Percentiles rank a stretch among this genome's conserved stretches.
phyloP scores from a whole-genome alignment of 192 early-diverging fungal species.

The Coemansia aciculifera region DNA sequence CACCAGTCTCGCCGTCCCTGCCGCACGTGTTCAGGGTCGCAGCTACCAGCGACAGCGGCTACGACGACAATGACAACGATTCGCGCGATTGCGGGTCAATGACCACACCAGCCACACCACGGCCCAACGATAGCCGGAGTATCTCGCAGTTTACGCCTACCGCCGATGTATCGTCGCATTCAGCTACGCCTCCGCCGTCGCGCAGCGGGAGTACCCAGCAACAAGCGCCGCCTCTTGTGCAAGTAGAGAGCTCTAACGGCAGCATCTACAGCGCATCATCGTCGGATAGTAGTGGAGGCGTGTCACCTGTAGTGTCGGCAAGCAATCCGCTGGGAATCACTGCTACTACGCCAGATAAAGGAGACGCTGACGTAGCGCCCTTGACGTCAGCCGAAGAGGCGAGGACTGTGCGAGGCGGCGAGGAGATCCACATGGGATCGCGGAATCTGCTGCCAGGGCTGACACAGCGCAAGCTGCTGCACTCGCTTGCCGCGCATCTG shows the following conservation, averaged over 20 bases:
- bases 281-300: neutral
- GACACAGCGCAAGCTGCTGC: neutral
- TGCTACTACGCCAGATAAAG: neutral
- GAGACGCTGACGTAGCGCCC: neutral
- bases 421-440: constrained; percentile 6
- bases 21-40: constrained; percentile 8
- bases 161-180: neutral
- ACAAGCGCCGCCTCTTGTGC: neutral
- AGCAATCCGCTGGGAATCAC: neutral
- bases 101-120: neutral
- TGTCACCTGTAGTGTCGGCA: neutral
- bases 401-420: neutral
- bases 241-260: neutral
- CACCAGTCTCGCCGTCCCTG: constrained; percentile 11
- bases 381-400: neutral
- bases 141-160: neutral
- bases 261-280: neutral
- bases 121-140: neutral
- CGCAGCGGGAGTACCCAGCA: neutral
- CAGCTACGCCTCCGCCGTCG: neutral
- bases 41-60: neutral
- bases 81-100: neutral
- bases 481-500: neutral
- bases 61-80: neutral
- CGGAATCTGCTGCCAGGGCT: constrained; percentile 10